Base-by-base conservation (phyloP, 768 basidiomycete genomes). In the Dacryopinax primogenitus region DNA sequence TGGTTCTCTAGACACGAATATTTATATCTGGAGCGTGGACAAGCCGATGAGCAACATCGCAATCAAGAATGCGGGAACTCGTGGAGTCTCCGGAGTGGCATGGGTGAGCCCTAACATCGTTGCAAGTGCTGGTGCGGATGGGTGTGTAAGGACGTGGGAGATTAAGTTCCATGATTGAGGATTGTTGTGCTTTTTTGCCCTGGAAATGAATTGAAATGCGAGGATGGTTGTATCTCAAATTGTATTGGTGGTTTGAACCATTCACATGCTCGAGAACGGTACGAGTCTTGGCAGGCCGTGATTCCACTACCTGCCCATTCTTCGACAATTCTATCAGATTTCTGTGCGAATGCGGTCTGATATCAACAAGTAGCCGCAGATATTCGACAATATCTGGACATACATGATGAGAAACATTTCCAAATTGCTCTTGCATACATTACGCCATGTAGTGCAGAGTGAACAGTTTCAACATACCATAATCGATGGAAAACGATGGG, bases 1-100 rank as follows among this genome's bases (percentile, higher is more conserved):
- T 2, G 92, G 87, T 12, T 90, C 92, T 21, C 80, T 95, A n/a
- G 95, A 98, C 73, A 94, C 93, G 33, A 84, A 92, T 69, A 84
- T 95, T 3, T 96, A 92, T 71, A 76, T 97, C 28, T 97, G 90
- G 85, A 85, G 86, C 68, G 84, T 91, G 11, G 71, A 73, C 58
- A 74, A 74, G 71, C 85, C 86, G 9, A 76, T 83, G 73, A 85
- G 81, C 74, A 89, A 88, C 69, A 83, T 92, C 35, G 81, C 85
- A 30, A 85, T 97, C 73, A 87, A 86, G 79, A 92, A 92, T 67
- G 92, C 90, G 0, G 85, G 85, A 36, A 84, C 90, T 3, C 90
- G 92, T 13, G 93, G 94, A 9, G 87, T 92, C 1, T 86, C 85
- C 66, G 81, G 81, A 21, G 91, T 93, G 6, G 77, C 85, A 47